Conservation (phyloP, 306 rosid genomes). For the Parietaria judaica region DNA sequence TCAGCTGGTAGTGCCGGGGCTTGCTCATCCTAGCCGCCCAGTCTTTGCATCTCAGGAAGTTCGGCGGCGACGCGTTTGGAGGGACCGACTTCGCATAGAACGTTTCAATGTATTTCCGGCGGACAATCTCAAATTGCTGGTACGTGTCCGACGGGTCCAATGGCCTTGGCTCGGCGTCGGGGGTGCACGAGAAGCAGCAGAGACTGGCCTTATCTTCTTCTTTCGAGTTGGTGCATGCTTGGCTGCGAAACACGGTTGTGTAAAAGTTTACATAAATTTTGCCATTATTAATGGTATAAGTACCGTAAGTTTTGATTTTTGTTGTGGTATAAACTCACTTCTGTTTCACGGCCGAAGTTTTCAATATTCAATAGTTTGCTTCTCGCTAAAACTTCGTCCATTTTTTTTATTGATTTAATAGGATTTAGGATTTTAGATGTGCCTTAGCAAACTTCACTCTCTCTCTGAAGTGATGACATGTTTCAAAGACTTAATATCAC, state of each 20-base stretch:
- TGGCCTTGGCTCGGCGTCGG: constrained; percentile 19
- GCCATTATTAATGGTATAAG: too few species aligned
- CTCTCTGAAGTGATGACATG: too few species aligned
- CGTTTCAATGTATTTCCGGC: constrained; percentile 17
- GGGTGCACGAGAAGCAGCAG: constrained; percentile 5
- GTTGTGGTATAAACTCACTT: too few species aligned
- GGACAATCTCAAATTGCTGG: constrained; percentile 38
- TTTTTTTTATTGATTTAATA: too few species aligned
- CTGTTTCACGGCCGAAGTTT: too few species aligned
- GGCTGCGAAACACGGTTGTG: constrained; percentile 1
- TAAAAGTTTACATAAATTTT: too few species aligned
- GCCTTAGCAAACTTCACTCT: too few species aligned
- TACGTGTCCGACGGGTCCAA: constrained; percentile 23
- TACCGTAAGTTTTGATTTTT: too few species aligned
- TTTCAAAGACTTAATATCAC: too few species aligned
- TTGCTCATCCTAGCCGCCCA: constrained; percentile 29
- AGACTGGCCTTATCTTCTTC: constrained; percentile 17
- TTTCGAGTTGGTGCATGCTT: constrained; percentile 19
- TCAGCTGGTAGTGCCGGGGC: constrained; percentile 19
- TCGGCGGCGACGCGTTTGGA: constrained; percentile 38
- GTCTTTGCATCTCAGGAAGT: constrained; percentile 30
- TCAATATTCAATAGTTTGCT: too few species aligned
- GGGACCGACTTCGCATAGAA: constrained; percentile 49
- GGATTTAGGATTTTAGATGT: too few species aligned
- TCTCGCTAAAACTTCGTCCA: too few species aligned